These are phyloP conservation scores for Monosporascus sp. DNA, from an alignment of 2,329 filamentous ascomycete species.

Conservation along the genomic window DNA sequence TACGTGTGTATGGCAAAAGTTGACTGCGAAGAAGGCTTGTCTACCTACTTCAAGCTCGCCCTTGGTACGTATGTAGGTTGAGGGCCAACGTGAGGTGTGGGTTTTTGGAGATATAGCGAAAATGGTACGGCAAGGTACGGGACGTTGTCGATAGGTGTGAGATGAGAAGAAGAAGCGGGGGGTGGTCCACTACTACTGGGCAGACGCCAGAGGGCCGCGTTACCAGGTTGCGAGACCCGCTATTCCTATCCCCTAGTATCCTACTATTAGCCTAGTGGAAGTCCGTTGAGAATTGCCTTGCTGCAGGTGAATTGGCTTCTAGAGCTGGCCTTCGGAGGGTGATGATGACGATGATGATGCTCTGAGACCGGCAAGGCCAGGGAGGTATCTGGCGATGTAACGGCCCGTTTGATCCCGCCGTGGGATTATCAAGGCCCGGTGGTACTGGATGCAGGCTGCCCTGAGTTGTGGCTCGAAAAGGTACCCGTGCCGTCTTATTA, in stretches of 20 bases:
- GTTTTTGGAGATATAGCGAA: background rate
- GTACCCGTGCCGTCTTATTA: background rate
- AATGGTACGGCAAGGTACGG: conserved; percentile 2
- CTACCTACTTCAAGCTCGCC: background rate
- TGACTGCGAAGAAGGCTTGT: background rate
- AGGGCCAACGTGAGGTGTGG: background rate
- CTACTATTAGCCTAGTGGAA: conserved; percentile 14
- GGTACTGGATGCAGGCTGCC: background rate
- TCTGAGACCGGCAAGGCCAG: too few relatives aligned
- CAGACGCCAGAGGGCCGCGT: background rate
- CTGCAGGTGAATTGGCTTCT: conserved; percentile 15
- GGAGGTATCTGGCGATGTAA: background rate
- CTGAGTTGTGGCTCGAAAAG: background rate
- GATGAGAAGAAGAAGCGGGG: conserved; percentile 8
- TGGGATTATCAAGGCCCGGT: background rate
- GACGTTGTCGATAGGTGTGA: conserved; percentile 4
- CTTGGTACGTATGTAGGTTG: background rate
- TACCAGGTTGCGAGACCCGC: background rate
- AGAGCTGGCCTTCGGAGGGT: too few relatives aligned
- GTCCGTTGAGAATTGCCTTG: conserved; percentile 25
- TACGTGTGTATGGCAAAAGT: background rate
- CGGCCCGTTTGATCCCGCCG: background rate
- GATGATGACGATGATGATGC: too few relatives aligned
- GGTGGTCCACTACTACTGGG: conserved; percentile 3
- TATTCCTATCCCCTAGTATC: background rate